These are phyloP conservation scores for Phytophthora uliginosa DNA, from an alignment of 352 stramenopile genomes.

Conservation along the genomic window DNA sequence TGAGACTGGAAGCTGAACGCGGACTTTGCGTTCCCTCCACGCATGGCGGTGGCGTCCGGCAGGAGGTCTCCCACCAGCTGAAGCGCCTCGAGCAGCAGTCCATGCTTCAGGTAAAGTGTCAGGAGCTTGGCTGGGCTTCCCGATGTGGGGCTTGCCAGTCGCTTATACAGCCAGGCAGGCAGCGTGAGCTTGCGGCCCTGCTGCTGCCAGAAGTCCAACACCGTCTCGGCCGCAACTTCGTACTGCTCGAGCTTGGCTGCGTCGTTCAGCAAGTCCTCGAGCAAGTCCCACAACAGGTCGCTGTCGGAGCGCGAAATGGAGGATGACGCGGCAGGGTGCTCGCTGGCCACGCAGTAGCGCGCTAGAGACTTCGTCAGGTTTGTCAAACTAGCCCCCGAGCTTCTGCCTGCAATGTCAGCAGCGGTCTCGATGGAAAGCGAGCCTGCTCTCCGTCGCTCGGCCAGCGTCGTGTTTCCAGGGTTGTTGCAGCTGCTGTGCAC, in stretches of 20 bases:
- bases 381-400: conserved; percentile 25
- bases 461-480: conserved; percentile 32
- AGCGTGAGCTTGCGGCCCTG: conserved; percentile 58
- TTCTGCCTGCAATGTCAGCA: conserved; percentile 48
- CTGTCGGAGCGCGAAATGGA: conserved; percentile 40
- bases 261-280: conserved; percentile 59
- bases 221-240: conserved; percentile 63
- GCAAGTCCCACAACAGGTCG: conserved; percentile 66
- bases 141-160: conserved; percentile 41
- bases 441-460: conserved; percentile 60
- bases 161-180: conserved; percentile 65
- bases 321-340: conserved; percentile 29
- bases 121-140: conserved; percentile 74
- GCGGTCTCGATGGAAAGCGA: conserved; percentile 62
- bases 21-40: conserved; percentile 13
- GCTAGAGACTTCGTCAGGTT: conserved; percentile 75
- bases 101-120: conserved; percentile 65
- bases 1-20: conserved; percentile 47
- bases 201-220: conserved; percentile 70
- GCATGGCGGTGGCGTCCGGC: conserved; percentile 36
- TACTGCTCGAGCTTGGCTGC: conserved; percentile 57
- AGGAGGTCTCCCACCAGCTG: conserved; percentile 55
- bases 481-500: conserved; percentile 37
- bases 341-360: conserved; percentile 70
- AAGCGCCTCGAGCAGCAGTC: conserved; percentile 71